Evolutionary conservation across 2,329 filamentous ascomycete species (phyloP), one percentile per base, ranked within the genome.

Genomic region (Neopestalotiopsis clavispora): DNA sequence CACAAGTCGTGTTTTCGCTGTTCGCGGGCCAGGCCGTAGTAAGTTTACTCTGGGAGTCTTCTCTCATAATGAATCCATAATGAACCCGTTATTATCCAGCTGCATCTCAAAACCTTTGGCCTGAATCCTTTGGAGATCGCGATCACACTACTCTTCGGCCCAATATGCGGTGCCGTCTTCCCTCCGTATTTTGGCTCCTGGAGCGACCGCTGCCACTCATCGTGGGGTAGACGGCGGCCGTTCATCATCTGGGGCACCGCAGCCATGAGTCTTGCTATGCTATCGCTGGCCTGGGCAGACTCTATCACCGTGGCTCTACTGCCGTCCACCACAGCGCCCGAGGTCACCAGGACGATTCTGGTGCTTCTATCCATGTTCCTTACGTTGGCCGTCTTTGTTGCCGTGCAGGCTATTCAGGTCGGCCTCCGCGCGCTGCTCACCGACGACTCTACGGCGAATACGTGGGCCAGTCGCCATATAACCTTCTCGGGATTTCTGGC

Each of bases 21-120:
- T 65, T 65, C 28, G 38, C 45, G 12, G 63, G 63, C 23, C 63
- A 65, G 20, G 63, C 63, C 17, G 63, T 65, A 17, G 63, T 65
- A 23, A 65, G 63, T 65, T 13, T 23, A 12, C 7, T 5, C 20
- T 17, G 28, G 3, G 10, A 30, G 28, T 10, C 57, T 59, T 14
- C 9, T 20, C 4, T 10, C 30, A 9, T 1, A 52, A 52, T 1
- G 23, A 12, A 12, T 14, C 23, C n/a, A 5, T 38, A n/a, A 34
- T 10, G n/a, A 17, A 6, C 12, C 34, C 42, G 17, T 34, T 6
- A 13, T 65, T 6, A 3, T 28, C 23, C 28, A 65, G 63, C 12
- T 49, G 32, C 63, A 65, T 10, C 23, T 65, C 14, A 49, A 57
- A 13, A 5, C 63, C 63, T 52, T 65, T 65, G 63, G 63, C 23